Percentiles rank a stretch among this genome's conserved stretches.
Conservation (phyloP, 2,329 filamentous ascomycete species). For the Aspergillus vadensis region DNA sequence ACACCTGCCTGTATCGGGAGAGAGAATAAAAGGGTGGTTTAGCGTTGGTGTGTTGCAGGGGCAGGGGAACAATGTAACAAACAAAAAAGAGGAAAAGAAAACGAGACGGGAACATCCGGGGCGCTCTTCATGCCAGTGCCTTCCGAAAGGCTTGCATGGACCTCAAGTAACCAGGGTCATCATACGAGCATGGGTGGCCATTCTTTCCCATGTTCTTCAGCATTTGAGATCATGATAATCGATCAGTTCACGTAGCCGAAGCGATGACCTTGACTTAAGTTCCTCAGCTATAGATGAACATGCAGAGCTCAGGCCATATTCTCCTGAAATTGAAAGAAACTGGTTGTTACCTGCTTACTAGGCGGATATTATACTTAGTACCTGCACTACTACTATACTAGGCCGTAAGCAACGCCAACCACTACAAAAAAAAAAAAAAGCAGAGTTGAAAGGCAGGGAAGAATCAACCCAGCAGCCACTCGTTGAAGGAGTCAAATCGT, state of each 20-base stretch:
- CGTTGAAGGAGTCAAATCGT: neutral
- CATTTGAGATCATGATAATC: neutral
- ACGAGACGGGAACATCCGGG: neutral
- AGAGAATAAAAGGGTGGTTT: neutral
- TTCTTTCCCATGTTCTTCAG: neutral
- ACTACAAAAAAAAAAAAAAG: too few relatives aligned
- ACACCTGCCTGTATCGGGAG: neutral
- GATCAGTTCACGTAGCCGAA: neutral
- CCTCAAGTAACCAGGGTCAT: neutral
- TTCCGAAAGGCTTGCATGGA: neutral
- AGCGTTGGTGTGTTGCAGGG: neutral
- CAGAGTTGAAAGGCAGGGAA: too few relatives aligned
- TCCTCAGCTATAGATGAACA: neutral
- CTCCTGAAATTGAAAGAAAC: neutral
- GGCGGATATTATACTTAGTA: neutral
- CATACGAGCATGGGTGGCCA: neutral
- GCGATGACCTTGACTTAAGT: neutral
- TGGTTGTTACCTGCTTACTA: neutral
- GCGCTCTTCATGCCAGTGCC: neutral
- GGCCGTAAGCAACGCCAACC: neutral
- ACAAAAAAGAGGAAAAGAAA: neutral
- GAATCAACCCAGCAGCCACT: neutral
- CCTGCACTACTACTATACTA: neutral
- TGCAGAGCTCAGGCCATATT: constrained; percentile 1
- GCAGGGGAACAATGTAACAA: too few relatives aligned